Evolutionary conservation across 2,329 filamentous ascomycete species (phyloP), one percentile per base, ranked within the genome.

Genomic region (Trichoderma sp.): DNA sequence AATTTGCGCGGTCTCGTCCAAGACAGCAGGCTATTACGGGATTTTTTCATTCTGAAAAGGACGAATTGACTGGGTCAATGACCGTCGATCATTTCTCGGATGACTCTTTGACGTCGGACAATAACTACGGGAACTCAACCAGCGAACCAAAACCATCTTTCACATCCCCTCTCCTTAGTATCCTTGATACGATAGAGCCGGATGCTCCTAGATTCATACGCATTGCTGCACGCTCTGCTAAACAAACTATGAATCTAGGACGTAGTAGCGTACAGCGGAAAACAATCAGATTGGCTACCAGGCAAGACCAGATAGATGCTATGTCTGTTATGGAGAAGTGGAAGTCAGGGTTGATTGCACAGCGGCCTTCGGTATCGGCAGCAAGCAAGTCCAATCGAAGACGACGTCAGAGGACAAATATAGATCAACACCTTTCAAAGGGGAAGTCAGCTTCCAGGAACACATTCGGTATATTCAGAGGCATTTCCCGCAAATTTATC

Each of bases 221-320:
- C 72, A 84, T 92, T 76, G 90, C 90, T 65, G 89, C 88, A 57
- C 87, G 90, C 18, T 84, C 87, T 67, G 88, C 85, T 4, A 86
- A 81, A 69, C 82, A 79, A 66, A 84, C 83, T 39, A 76, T 74
- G 30, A 83, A 84, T 14, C 81, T 86, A 73, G 89, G 89, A 18
- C 86, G 87, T 76, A 83, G 86, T 7, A 90, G 85, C 69, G 88
- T 88, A 1, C 81, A 80, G 0, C 82, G 77, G 57, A 92, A 91
- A 76, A 78, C 82, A n/a, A 89, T 92, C 73, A 84, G 85, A 71
- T 81, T 92, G n/a, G 88, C 87, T 26, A 89, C 84, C 34, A 85
- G 88, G n/a, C 82, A 82, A 74, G 90, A 91, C 76, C 88, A 90
- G 72, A 74, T 88, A 21, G 89, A 91, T 76, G 89, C 85, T 2